Conservation (phyloP, 208 protist genomes). For the Leishmania major region DNA sequence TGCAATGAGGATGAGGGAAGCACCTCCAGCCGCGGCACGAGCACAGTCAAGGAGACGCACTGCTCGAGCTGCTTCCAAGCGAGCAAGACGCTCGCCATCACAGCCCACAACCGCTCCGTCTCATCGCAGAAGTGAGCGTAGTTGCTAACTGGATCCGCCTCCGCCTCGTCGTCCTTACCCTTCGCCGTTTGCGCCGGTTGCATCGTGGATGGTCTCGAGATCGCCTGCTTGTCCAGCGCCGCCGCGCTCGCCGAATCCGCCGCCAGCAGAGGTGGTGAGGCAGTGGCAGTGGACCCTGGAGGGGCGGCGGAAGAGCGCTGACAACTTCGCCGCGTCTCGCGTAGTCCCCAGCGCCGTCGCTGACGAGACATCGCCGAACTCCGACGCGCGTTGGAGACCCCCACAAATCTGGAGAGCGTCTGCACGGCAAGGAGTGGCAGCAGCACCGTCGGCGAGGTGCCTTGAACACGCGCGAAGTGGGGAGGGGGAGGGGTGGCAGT, state of each 20-base stretch:
- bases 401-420: conserved; percentile 12
- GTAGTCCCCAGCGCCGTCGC: conserved; percentile 5
- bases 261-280: not conserved
- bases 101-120: conserved; percentile 33
- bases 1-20: not conserved
- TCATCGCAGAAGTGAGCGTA: conserved; percentile 19
- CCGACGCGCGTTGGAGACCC: conserved; percentile 6
- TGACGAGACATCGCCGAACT: conserved; percentile 3
- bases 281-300: not conserved
- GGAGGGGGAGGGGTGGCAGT: not conserved
- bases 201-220: not conserved
- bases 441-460: conserved; percentile 1
- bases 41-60: not conserved
- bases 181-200: not conserved
- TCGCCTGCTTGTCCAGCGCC: not conserved
- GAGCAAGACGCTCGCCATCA: conserved; percentile 39
- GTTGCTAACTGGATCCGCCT: not conserved
- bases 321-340: not conserved
- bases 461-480: not conserved
- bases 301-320: not conserved
- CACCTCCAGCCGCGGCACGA: conserved; percentile 18
- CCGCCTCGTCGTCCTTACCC: not conserved
- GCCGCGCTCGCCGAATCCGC: not conserved
- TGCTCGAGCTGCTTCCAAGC: conserved; percentile 44
- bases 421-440: conserved; percentile 13